These are phyloP conservation scores for Talaromyces marneffei DNA, from an alignment of 2,329 filamentous ascomycete species.

Conservation along the genomic window DNA sequence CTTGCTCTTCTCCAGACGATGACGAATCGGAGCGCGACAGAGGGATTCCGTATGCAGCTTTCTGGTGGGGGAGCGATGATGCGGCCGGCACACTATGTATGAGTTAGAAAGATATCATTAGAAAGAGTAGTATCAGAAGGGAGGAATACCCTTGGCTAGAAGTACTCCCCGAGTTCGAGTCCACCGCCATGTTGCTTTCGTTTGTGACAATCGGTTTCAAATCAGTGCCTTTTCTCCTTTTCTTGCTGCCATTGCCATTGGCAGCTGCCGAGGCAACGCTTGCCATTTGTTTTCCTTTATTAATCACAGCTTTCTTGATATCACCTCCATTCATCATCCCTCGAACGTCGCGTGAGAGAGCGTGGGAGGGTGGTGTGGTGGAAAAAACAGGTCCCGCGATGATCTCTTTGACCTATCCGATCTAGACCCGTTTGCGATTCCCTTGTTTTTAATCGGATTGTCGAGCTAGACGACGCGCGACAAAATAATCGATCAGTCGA, in stretches of 20 bases:
- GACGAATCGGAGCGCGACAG: conserved; percentile 69
- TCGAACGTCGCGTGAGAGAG: conserved; percentile 9
- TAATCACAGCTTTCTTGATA: conserved; percentile 59
- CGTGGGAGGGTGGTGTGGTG: conserved; percentile 6
- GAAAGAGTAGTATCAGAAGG: background rate
- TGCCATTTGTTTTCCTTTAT: conserved; percentile 61
- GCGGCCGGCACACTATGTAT: conserved; percentile 22
- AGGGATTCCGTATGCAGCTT: conserved; percentile 46
- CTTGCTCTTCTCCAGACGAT: conserved; percentile 74
- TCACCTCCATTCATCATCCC: conserved; percentile 58
- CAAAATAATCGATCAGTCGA: background rate
- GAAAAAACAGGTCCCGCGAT: conserved; percentile 2
- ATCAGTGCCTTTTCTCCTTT: conserved; percentile 58
- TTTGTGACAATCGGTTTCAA: conserved; percentile 63
- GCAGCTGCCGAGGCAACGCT: conserved; percentile 40
- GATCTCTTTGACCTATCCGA: background rate
- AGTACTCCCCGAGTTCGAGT: conserved; percentile 37
- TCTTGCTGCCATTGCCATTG: conserved; percentile 57
- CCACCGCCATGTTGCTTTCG: conserved; percentile 47
- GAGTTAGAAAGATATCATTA: background rate
- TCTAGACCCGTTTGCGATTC: background rate
- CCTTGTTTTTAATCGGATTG: background rate
- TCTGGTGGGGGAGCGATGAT: conserved; percentile 40
- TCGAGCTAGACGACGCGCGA: background rate
- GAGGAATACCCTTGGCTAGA: conserved; percentile 39